Evolutionary conservation across 2,329 filamentous ascomycete species (phyloP).

Genomic region (Cercospora sesami): DNA sequence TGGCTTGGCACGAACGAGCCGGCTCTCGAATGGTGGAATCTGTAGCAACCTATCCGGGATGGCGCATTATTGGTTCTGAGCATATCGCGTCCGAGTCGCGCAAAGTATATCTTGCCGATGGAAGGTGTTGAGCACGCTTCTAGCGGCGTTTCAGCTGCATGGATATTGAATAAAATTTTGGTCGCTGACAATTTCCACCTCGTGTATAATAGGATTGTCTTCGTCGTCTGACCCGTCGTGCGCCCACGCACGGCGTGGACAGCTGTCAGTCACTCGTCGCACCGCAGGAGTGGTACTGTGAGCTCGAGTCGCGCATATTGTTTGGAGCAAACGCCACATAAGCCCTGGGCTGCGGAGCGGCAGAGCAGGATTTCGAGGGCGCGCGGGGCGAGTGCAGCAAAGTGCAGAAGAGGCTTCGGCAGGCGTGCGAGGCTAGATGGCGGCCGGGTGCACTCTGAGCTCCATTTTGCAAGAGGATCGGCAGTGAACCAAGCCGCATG

Average conservation of each 20-base stretch:
- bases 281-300: background rate
- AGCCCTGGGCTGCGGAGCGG: background rate
- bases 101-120: slow-evolving; percentile 8
- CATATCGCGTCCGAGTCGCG: slow-evolving; percentile 10
- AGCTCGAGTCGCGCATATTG: background rate
- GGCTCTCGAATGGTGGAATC: background rate
- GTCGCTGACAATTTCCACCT: background rate
- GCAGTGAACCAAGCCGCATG: background rate
- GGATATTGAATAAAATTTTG: background rate
- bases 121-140: background rate
- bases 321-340: background rate
- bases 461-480: background rate
- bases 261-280: slow-evolving; percentile 4
- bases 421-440: background rate
- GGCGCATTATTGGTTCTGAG: background rate
- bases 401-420: slow-evolving; percentile 5
- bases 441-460: background rate
- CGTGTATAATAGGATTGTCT: background rate
- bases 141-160: slow-evolving; percentile 9
- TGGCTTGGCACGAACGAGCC: background rate
- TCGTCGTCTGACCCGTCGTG: background rate
- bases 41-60: background rate
- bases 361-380: background rate
- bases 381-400: slow-evolving; percentile 2
- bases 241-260: background rate